Percentiles rank a stretch among this genome's conserved stretches.
Conservation (phyloP, 306 rosid genomes). For the Amphicarpaea edgeworthii region DNA sequence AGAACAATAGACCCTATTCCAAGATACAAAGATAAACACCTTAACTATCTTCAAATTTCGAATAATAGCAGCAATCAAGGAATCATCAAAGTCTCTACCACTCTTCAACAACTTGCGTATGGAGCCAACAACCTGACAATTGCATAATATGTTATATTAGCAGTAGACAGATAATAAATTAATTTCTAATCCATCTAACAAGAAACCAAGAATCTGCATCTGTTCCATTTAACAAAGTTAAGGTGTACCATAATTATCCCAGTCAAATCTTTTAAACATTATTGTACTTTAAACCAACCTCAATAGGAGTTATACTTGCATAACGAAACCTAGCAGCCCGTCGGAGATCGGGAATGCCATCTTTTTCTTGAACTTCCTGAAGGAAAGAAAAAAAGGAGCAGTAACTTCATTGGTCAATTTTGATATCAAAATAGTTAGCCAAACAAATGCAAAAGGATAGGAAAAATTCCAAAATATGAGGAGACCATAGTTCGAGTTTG, state of each 20-base stretch:
- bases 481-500: slow-evolving; percentile 16
- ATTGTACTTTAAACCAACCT: slow-evolving; percentile 65
- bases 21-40: slow-evolving; percentile 60
- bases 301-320: slow-evolving; percentile 72
- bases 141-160: slow-evolving; percentile 30
- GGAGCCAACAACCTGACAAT: slow-evolving; percentile 67
- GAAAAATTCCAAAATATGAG: slow-evolving; percentile 15
- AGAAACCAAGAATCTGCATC: slow-evolving; percentile 19
- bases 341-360: slow-evolving; percentile 91
- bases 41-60: slow-evolving; percentile 82
- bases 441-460: slow-evolving; percentile 23
- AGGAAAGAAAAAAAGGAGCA: slow-evolving; percentile 38
- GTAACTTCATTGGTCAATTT: slow-evolving; percentile 38
- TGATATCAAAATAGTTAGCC: slow-evolving; percentile 28
- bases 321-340: slow-evolving; percentile 87
- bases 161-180: slow-evolving; percentile 18
- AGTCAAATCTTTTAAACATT: slow-evolving; percentile 23
- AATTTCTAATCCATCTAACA: slow-evolving; percentile 10
- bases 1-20: slow-evolving; percentile 31
- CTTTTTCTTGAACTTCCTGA: slow-evolving; percentile 79
- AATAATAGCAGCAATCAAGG: slow-evolving; percentile 76
- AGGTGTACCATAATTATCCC: slow-evolving; percentile 29
- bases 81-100: slow-evolving; percentile 78
- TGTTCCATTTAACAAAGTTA: slow-evolving; percentile 28
- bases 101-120: slow-evolving; percentile 67